phyloP scores from a whole-genome alignment of 192 early-diverging fungal species.

The Lobosporangium transversale region DNA sequence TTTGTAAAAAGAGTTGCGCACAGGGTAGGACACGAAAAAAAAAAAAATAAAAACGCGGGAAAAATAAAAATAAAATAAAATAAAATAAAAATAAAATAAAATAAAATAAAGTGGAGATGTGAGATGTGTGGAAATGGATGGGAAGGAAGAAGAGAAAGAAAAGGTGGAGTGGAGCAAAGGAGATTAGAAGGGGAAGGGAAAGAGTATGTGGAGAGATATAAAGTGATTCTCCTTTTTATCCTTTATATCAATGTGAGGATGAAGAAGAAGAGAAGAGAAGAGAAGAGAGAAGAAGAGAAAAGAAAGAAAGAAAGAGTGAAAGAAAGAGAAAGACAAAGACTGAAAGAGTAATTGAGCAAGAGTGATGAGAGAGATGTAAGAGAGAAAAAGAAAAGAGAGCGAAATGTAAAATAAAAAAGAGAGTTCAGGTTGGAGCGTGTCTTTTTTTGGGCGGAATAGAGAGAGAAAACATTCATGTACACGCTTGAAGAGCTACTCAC shows the following conservation, averaged over 20 bases:
- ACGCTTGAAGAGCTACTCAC: no score
- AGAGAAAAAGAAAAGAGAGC: not conserved
- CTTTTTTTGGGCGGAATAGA: no score
- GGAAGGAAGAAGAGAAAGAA: not conserved
- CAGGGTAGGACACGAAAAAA: no score
- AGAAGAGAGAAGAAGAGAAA: not conserved
- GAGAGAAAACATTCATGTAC: no score
- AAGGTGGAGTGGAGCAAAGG: not conserved
- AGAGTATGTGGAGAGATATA: no score
- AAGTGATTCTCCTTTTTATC: no score
- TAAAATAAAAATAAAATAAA: no score
- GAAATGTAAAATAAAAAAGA: conserved; percentile 1
- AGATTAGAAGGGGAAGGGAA: not conserved
- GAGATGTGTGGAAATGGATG: not conserved
- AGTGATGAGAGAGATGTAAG: not conserved
- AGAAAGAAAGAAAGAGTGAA: not conserved
- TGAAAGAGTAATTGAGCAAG: not conserved
- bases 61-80: no score
- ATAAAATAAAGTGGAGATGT: no score
- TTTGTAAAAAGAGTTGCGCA: not conserved
- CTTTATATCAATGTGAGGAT: no score
- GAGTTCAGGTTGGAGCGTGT: not conserved
- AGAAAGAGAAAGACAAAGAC: not conserved
- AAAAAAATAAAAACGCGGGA: no score
- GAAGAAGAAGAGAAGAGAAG: not conserved